phyloP scores from a whole-genome alignment of 805 yeast species.

The Pichia phayaonensis region DNA sequence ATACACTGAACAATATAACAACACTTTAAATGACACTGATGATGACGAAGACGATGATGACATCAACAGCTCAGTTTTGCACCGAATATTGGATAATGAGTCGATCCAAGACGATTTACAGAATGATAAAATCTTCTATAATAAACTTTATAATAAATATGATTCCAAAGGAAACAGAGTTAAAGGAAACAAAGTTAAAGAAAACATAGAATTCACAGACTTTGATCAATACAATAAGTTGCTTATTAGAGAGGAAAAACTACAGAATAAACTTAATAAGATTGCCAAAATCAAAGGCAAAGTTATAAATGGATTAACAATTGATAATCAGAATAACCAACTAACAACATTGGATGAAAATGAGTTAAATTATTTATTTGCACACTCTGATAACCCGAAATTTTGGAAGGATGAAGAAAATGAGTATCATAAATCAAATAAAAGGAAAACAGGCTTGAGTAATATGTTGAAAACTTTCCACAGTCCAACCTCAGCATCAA shows the following conservation, averaged over 20 bases:
- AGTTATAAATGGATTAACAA: not conserved
- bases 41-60: slow-evolving; percentile 8
- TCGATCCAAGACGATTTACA: slow-evolving; percentile 6
- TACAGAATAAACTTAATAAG: slow-evolving; percentile 15
- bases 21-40: not conserved
- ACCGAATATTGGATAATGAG: slow-evolving; percentile 18
- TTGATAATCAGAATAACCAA: slow-evolving; percentile 5
- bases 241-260: slow-evolving; percentile 21
- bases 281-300: slow-evolving; percentile 7
- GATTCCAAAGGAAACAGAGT: not conserved
- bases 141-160: slow-evolving; percentile 20
- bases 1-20: not conserved
- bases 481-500: not conserved
- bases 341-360: slow-evolving; percentile 17
- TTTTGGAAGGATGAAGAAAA: slow-evolving; percentile 9
- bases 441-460: slow-evolving; percentile 3
- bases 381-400: slow-evolving; percentile 6
- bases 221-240: slow-evolving; percentile 24
- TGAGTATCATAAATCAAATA: not conserved
- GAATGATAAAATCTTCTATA: slow-evolving; percentile 15
- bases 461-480: slow-evolving; percentile 1
- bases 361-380: slow-evolving; percentile 17
- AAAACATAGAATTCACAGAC: slow-evolving; percentile 16
- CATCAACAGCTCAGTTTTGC: slow-evolving; percentile 18
- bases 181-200: not conserved